These are phyloP conservation scores for Stereocaulon alpinum DNA, from an alignment of 495 filamentous ascomycete genomes.

Conservation along the genomic window DNA sequence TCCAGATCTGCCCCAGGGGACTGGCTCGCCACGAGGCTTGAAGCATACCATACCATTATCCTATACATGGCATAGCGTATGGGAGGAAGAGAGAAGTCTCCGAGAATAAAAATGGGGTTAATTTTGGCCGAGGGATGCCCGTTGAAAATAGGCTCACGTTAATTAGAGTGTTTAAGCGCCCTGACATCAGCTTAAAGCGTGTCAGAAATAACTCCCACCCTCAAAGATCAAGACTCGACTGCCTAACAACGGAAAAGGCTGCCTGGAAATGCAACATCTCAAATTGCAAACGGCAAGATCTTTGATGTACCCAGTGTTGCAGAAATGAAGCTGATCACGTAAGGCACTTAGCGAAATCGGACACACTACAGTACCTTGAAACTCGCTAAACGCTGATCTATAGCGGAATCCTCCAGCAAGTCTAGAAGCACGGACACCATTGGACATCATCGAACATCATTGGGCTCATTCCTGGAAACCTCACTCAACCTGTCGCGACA, in stretches of 20 bases:
- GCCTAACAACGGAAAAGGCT: background rate
- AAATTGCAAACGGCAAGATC: background rate
- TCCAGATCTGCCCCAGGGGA: slow-evolving; percentile 6
- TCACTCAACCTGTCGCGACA: background rate
- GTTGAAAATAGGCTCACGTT: slow-evolving; percentile 2
- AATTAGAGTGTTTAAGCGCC: slow-evolving; percentile 1
- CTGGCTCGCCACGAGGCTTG: slow-evolving; percentile 10
- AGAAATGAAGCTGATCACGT: background rate
- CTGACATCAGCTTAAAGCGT: background rate
- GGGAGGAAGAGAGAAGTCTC: background rate
- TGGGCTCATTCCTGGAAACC: background rate
- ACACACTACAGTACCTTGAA: background rate
- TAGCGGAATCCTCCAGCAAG: background rate
- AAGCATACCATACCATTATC: background rate
- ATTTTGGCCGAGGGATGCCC: background rate
- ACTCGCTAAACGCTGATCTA: slow-evolving; percentile 4
- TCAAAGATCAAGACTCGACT: background rate
- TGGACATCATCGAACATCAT: too few relatives aligned
- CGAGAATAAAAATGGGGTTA: background rate
- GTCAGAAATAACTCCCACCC: background rate
- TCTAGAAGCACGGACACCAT: background rate
- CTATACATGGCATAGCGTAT: background rate
- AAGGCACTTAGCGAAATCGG: background rate
- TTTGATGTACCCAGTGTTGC: background rate
- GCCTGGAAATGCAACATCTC: background rate